A percentile compares a stretch with the other conserved stretches of the same genome.
Evolutionary conservation across 106 monocot species (phyloP).

Genomic region (Dioscorea alata): DNA sequence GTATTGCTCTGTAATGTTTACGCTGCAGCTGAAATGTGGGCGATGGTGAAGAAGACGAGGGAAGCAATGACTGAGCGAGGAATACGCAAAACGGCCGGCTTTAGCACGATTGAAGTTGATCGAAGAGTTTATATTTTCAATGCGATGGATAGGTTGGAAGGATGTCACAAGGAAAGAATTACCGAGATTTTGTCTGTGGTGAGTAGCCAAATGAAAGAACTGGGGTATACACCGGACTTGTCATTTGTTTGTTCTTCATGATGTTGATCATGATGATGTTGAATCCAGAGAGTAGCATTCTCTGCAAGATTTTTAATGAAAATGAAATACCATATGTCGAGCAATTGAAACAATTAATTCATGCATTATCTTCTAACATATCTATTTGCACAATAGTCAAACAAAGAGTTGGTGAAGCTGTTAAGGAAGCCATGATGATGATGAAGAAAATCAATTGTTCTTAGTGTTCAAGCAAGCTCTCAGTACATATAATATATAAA

Average conservation of each 20-base stretch:
- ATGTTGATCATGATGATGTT: slow-evolving; percentile 15
- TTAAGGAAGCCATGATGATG: too few species aligned
- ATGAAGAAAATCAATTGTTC: too few species aligned
- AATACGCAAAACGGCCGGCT: slow-evolving; percentile 23
- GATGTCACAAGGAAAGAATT: background rate
- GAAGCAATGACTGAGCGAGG: slow-evolving; percentile 18
- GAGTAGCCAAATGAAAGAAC: slow-evolving; percentile 15
- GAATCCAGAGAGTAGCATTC: slow-evolving; percentile 17
- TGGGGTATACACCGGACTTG: slow-evolving; percentile 21
- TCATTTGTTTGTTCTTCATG: slow-evolving; percentile 12
- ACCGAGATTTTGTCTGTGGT: slow-evolving; percentile 9
- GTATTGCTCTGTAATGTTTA: slow-evolving; percentile 42
- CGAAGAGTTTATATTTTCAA: slow-evolving; percentile 20
- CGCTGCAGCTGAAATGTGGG: slow-evolving; percentile 32
- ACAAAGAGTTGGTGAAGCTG: too few species aligned
- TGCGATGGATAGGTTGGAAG: background rate
- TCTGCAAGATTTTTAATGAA: background rate
- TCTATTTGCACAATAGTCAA: too few species aligned
- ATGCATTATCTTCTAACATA: too few species aligned
- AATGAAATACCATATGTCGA: too few species aligned
- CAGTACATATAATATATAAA: too few species aligned
- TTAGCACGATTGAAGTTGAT: slow-evolving; percentile 33
- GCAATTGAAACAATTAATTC: too few species aligned
- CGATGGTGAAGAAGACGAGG: slow-evolving; percentile 26
- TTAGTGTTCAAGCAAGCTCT: too few species aligned